Evolutionary conservation across 768 basidiomycete species (phyloP).

Genomic region (Paxillus rubicundulus): DNA sequence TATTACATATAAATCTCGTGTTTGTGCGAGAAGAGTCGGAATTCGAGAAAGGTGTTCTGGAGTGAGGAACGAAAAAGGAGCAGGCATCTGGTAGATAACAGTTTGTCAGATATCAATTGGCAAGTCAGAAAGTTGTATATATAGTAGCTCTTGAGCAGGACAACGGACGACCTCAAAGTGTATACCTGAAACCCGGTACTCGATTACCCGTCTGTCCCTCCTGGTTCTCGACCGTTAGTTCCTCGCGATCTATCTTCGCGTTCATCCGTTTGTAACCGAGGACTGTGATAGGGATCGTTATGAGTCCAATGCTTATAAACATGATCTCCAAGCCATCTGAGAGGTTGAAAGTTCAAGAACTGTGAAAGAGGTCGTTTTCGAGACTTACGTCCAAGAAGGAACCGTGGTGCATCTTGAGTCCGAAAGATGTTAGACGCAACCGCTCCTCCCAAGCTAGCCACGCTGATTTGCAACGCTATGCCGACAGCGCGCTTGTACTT

Average conservation of each 20-base stretch:
- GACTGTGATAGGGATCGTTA: slow-evolving; percentile 45
- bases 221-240: not conserved
- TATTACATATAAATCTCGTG: no score
- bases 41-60: no score
- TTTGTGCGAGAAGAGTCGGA: no score
- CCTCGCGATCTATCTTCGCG: slow-evolving; percentile 39
- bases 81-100: no score
- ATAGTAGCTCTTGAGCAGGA: not conserved
- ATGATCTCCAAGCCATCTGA: slow-evolving; percentile 60
- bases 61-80: no score
- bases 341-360: not conserved
- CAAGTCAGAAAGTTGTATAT: no score
- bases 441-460: slow-evolving; percentile 64
- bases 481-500: slow-evolving; percentile 71
- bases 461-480: slow-evolving; percentile 52
- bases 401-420: slow-evolving; percentile 56
- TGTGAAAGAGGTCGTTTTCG: not conserved
- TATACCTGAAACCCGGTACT: slow-evolving; percentile 58
- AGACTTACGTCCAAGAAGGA: slow-evolving; percentile 58
- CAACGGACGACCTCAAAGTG: slow-evolving; percentile 24
- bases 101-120: no score
- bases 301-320: slow-evolving; percentile 62
- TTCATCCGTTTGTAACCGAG: slow-evolving; percentile 54
- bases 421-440: slow-evolving; percentile 66
- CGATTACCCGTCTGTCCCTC: slow-evolving; percentile 35